Evolutionary conservation across 2,329 filamentous ascomycete species (phyloP), one percentile per base, ranked within the genome.

Genomic region (Verticillium isaacii): DNA sequence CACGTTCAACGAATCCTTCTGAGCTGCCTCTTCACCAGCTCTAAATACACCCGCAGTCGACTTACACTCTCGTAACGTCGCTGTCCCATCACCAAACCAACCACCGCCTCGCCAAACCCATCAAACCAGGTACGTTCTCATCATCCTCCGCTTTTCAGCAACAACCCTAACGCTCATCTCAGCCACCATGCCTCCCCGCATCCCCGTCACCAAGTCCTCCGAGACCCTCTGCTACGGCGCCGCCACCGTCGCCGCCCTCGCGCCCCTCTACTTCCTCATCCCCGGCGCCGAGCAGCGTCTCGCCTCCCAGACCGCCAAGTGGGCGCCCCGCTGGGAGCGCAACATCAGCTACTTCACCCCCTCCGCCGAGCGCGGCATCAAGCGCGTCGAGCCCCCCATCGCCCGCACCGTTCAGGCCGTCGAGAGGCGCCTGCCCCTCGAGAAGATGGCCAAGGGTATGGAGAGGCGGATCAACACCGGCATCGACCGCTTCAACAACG

Each of bases 261-360:
- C 83, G 1, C 84, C 84, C 32, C 78, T 87, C 68, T 85, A 85
- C 75, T 77, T 86, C 68, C 76, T 85, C 68, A 76, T 84, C 62
- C 84, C 84, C 32, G 82, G 83, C 39, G 82, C 82, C 62, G 80
- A 85, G 66, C 82, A 85, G 71, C 78, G 79, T 54, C 70, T 86
- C 39, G 79, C 82, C 60, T 73, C 74, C 29, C 82, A 85, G 71
- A 86, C 84, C 3, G 75, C 77, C 62, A 80, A 81, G 68, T 86
- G 84, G 84, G 84, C 84, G 4, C 83, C 83, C 19, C 80, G 82
- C 61, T 87, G 84, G 84, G 83, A 86, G 73, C 77, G 78, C 60
- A 85, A 84, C 72, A 80, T 86, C 69, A 79, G 74, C 65, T 82
- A 80, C 75, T 81, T 86, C 70, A 73, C 76, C 9, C 73, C 75